Base-by-base conservation (phyloP, 495 filamentous ascomycete genomes). In the Chaetomium tenue region DNA sequence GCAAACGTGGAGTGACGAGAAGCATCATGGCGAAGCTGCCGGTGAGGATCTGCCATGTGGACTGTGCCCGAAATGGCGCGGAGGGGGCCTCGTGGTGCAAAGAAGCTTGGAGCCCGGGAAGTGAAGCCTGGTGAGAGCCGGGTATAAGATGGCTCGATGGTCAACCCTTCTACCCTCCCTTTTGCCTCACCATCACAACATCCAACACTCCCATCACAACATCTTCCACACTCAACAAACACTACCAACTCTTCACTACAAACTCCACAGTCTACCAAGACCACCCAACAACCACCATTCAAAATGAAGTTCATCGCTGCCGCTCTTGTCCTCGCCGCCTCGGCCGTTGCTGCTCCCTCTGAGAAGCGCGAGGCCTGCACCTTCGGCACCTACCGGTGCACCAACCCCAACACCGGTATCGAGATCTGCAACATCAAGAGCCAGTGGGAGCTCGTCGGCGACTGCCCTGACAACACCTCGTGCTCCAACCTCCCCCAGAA, bases 351-450 rank as follows among this genome's bases (percentile, higher is more conserved):
- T 33, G 58, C 63, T 20, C 66, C 65, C 30, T 39, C 61, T 22
- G 51, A 57, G 26, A 56, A 23, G 20, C 60, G 51, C 58, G 47
- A 61, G 15, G 58, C 60, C 20, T 71, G 69, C 66, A 64, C n/a
- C 3, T 69, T 71, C 51, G 69, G 69, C 66, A 69, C 58, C 53
- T 71, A 71, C 63, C 64, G 66, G 53, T 71, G 69, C 66, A 66
- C 66, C 23, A 64, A 2, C 39, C 63, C 63, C 58, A 66, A 68
- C 63, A 68, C 63, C 5, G 69, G 69, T 59, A 71, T 71, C 44
- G 66, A 71, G 58, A 66, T 71, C 58, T 71, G 69, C 69, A 44
- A 68, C 61, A 20, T 71, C 47, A 1, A 18, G 3, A 52, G 47
- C 64, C n/a, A 63, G 13, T 71, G 66, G 66, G 47, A 64, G 54